These are phyloP conservation scores for Hymenotorrendiella dingleyae DNA, from an alignment of 2,329 filamentous ascomycete genomes.

Conservation along the genomic window DNA sequence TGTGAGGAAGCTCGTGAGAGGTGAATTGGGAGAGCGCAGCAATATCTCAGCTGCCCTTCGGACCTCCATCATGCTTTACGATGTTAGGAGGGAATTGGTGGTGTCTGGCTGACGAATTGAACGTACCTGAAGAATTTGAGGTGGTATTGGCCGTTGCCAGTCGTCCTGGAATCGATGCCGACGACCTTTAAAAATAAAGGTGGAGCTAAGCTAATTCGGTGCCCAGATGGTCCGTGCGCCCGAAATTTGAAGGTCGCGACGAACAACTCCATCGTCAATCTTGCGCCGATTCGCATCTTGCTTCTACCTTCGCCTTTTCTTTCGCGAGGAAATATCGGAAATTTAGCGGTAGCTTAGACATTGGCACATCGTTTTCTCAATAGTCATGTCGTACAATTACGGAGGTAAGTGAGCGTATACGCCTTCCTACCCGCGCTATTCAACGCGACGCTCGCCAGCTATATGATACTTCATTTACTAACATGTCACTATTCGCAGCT, in stretches of 20 bases:
- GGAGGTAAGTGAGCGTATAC: conserved; percentile 24
- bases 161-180: too few relatives aligned
- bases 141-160: too few relatives aligned
- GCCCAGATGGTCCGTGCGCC: conserved; percentile 8
- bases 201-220: too few relatives aligned
- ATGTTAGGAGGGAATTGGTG: conserved; percentile 13
- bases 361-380: neutral
- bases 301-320: neutral
- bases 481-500: conserved; percentile 16
- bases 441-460: neutral
- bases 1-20: conserved; percentile 24
- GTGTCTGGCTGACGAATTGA: too few relatives aligned
- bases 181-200: too few relatives aligned
- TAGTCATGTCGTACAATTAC: conserved; percentile 32
- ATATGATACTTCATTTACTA: conserved; percentile 9
- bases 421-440: too few relatives aligned
- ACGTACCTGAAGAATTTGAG: too few relatives aligned
- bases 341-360: neutral
- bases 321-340: neutral
- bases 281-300: conserved; percentile 6
- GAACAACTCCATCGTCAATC: conserved; percentile 1
- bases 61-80: conserved; percentile 29
- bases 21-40: conserved; percentile 25
- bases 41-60: conserved; percentile 29
- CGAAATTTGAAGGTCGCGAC: conserved; percentile 6